Percentiles rank a stretch among this genome's conserved stretches.
Conservation (phyloP, 768 basidiomycete genomes). For the Trametes cubensis region DNA sequence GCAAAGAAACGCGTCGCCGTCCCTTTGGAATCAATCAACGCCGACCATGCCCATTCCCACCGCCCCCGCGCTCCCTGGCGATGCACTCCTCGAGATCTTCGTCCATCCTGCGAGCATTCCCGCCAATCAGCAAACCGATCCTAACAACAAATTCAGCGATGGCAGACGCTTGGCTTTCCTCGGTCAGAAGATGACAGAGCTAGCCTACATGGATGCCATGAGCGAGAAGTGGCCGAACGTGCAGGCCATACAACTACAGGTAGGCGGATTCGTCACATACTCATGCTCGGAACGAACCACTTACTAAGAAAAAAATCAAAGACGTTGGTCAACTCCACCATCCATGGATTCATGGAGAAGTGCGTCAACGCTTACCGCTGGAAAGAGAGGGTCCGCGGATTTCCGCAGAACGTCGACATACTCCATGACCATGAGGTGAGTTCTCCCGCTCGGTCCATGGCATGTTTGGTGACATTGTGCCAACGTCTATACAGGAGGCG, state of each 20-base stretch:
- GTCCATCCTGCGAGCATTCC: constrained; percentile 1
- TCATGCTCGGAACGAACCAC: background rate
- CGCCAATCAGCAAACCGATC: background rate
- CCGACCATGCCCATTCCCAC: background rate
- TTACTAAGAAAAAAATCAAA: background rate
- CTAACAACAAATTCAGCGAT: constrained; percentile 1
- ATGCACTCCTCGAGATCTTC: constrained; percentile 11
- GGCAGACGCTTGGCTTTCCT: constrained; percentile 5
- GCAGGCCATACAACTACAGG: background rate
- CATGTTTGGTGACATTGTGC: background rate
- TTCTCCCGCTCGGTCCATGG: background rate
- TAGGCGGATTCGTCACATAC: background rate
- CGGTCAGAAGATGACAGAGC: background rate
- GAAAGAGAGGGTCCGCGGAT: background rate
- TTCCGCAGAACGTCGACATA: background rate
- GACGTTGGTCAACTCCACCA: background rate
- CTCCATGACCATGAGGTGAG: background rate
- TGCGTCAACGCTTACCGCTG: background rate
- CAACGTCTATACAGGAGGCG: background rate
- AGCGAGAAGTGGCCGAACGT: background rate
- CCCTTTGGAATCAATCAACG: background rate
- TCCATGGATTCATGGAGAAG: constrained; percentile 6
- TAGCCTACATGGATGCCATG: constrained; percentile 11
- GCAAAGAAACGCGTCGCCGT: background rate
- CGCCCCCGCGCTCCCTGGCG: constrained; percentile 7